phyloP scores from a whole-genome alignment of 148 eudicot species.

The Fagopyrum esculentum region DNA sequence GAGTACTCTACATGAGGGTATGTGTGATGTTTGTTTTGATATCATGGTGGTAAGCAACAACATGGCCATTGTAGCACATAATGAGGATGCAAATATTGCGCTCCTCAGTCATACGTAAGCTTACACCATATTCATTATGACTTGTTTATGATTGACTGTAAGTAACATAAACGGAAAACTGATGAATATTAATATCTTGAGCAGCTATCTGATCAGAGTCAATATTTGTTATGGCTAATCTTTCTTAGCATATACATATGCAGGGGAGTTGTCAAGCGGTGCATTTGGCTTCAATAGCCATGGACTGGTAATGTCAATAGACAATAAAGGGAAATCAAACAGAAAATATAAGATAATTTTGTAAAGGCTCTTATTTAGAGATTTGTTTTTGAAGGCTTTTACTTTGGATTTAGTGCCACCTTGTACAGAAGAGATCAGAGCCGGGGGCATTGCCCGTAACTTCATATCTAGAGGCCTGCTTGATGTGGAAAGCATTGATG shows the following conservation, averaged over 20 bases:
- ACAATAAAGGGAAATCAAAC: too few relatives aligned
- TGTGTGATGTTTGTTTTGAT: slow-evolving; percentile 71
- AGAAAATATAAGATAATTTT: neutral
- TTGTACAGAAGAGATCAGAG: slow-evolving; percentile 46
- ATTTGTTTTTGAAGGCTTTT: slow-evolving; percentile 47
- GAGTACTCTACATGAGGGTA: slow-evolving; percentile 22
- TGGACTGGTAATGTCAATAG: slow-evolving; percentile 93
- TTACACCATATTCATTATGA: neutral
- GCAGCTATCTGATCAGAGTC: slow-evolving; percentile 64
- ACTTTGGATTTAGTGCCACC: slow-evolving; percentile 87
- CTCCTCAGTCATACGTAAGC: slow-evolving; percentile 77
- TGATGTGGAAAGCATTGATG: slow-evolving; percentile 59
- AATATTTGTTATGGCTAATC: slow-evolving; percentile 41
- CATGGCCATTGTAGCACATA: slow-evolving; percentile 79
- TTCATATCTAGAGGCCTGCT: slow-evolving; percentile 80
- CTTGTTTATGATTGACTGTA: neutral
- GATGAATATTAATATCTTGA: slow-evolving; percentile 9
- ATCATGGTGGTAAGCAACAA: slow-evolving; percentile 52
- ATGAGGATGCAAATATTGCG: slow-evolving; percentile 85
- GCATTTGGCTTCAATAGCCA: slow-evolving; percentile 80
- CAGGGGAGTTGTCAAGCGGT: slow-evolving; percentile 95
- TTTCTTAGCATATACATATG: slow-evolving; percentile 84
- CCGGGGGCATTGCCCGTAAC: slow-evolving; percentile 72
- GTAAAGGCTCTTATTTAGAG: neutral
- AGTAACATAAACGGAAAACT: neutral